These are phyloP conservation scores for Kentomonas sorsogonicus DNA, from an alignment of 208 protist genomes.

Conservation along the genomic window DNA sequence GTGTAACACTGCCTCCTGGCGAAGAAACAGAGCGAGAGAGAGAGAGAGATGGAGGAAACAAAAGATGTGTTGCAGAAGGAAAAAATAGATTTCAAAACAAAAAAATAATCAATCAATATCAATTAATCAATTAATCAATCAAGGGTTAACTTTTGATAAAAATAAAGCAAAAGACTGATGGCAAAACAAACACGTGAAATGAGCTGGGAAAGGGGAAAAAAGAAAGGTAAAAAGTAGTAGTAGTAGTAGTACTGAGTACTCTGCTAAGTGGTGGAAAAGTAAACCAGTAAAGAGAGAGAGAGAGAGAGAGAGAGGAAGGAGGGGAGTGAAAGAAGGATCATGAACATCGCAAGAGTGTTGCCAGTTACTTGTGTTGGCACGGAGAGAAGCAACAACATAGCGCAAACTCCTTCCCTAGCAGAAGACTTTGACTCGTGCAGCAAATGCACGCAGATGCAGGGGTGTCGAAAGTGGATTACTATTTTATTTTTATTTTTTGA, in stretches of 20 bases:
- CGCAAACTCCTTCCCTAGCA: too few relatives aligned
- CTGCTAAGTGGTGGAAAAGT: neutral
- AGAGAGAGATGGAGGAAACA: too few relatives aligned
- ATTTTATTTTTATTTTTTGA: slow-evolving; percentile 8
- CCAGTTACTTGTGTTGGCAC: too few relatives aligned
- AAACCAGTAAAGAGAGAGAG: neutral
- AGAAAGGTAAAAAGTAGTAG: neutral
- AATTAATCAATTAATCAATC: neutral
- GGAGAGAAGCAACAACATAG: too few relatives aligned
- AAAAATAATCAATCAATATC: neutral
- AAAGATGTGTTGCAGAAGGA: too few relatives aligned
- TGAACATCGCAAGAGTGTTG: neutral
- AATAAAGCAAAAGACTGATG: slow-evolving; percentile 8
- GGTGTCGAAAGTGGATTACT: too few relatives aligned
- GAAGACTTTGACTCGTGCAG: too few relatives aligned
- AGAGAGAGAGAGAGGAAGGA: neutral
- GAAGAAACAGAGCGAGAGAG: too few relatives aligned
- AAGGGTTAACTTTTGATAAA: neutral
- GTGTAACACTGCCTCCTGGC: too few relatives aligned
- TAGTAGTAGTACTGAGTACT: neutral
- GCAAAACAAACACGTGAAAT: slow-evolving; percentile 1
- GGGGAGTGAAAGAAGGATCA: neutral
- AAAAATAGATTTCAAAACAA: slow-evolving; percentile 4
- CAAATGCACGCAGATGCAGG: too few relatives aligned
- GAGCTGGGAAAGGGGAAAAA: neutral